These are phyloP conservation scores for Vigna unguiculata DNA, from an alignment of 306 rosid genomes.

Conservation along the genomic window DNA sequence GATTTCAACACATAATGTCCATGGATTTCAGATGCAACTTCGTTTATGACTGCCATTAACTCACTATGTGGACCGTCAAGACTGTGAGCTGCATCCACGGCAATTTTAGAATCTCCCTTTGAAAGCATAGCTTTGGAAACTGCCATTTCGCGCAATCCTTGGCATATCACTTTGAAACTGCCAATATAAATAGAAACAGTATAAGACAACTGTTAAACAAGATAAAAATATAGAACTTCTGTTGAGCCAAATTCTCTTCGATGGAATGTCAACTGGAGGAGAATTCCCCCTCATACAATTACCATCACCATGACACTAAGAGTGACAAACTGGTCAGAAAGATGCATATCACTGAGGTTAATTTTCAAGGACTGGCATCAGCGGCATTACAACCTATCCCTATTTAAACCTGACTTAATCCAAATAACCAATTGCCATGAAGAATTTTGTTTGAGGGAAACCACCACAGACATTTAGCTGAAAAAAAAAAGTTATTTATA, in stretches of 20 bases:
- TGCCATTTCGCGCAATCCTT: slow-evolving; percentile 71
- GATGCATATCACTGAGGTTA: slow-evolving; percentile 5
- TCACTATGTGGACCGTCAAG: slow-evolving; percentile 71
- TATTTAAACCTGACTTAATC: slow-evolving; percentile 12
- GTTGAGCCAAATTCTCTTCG: neutral
- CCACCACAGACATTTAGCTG: neutral
- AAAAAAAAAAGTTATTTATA: neutral
- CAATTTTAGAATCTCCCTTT: slow-evolving; percentile 72
- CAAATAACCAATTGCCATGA: slow-evolving; percentile 9
- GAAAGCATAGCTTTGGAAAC: slow-evolving; percentile 54
- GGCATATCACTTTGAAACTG: slow-evolving; percentile 83
- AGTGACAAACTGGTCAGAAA: neutral
- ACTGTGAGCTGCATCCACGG: slow-evolving; percentile 64
- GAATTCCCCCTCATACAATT: neutral
- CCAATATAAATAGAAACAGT: slow-evolving; percentile 42
- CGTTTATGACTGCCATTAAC: slow-evolving; percentile 64
- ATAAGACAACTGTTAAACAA: slow-evolving; percentile 44
- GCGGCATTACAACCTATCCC: slow-evolving; percentile 1
- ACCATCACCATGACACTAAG: slow-evolving; percentile 4
- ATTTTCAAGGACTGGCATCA: neutral
- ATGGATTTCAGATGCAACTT: slow-evolving; percentile 73
- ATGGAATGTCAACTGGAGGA: no score
- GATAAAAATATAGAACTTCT: slow-evolving; percentile 10
- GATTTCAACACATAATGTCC: slow-evolving; percentile 76
- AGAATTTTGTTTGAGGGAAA: slow-evolving; percentile 11